Conservation (phyloP, 2,329 filamentous ascomycete genomes). For the Periconia macrospinosa region DNA sequence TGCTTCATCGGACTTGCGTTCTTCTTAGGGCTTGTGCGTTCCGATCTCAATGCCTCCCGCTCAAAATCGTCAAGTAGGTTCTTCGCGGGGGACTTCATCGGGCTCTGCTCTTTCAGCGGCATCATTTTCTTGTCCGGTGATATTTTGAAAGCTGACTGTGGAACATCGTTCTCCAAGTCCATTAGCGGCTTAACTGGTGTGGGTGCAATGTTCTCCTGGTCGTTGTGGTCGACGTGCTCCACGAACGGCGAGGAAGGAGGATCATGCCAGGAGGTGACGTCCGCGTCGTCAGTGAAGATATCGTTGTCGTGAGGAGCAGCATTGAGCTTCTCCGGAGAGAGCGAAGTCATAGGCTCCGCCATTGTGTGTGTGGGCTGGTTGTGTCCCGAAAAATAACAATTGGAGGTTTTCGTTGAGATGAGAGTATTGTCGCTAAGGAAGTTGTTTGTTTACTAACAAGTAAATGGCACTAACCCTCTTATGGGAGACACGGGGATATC, state of each 20-base stretch:
- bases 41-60: slow-evolving; percentile 11
- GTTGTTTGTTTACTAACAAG: slow-evolving; percentile 2
- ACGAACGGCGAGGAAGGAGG: slow-evolving; percentile 54
- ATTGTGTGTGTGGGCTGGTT: slow-evolving; percentile 16
- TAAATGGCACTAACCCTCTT: too few relatives aligned
- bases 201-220: slow-evolving; percentile 43
- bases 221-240: slow-evolving; percentile 45
- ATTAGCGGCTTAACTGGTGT: slow-evolving; percentile 28
- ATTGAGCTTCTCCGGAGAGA: slow-evolving; percentile 36
- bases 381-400: neutral
- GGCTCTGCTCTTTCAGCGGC: slow-evolving; percentile 32
- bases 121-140: slow-evolving; percentile 33
- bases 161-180: slow-evolving; percentile 23
- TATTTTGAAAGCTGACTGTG: slow-evolving; percentile 36
- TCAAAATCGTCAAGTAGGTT: slow-evolving; percentile 31
- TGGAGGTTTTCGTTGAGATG: slow-evolving; percentile 5
- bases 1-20: slow-evolving; percentile 27
- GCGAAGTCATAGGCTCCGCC: slow-evolving; percentile 34
- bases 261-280: slow-evolving; percentile 44
- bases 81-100: slow-evolving; percentile 29
- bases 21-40: slow-evolving; percentile 25
- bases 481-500: too few relatives aligned
- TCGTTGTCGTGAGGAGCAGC: slow-evolving; percentile 18
- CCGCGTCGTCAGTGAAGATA: slow-evolving; percentile 20
- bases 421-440: slow-evolving; percentile 11